phyloP scores from a whole-genome alignment of 2,329 filamentous ascomycete genomes.

The Hymenoscyphus infarciens region DNA sequence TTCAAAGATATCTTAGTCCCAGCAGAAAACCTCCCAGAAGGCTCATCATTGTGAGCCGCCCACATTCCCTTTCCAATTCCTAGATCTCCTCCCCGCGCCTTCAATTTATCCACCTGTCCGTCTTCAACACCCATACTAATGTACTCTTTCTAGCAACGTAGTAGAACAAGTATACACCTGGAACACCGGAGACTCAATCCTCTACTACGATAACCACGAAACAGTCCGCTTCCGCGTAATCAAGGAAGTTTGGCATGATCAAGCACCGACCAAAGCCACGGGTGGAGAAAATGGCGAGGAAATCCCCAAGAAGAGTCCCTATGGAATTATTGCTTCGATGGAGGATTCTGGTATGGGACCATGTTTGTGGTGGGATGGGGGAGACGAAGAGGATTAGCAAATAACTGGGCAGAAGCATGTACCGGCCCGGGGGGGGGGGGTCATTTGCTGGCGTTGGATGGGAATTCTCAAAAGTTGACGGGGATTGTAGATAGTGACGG shows the following conservation, averaged over 20 bases:
- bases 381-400: slow-evolving; percentile 21
- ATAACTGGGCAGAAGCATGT: no score
- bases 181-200: slow-evolving; percentile 66
- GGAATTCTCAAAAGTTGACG: no score
- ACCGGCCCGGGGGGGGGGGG: no score
- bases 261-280: slow-evolving; percentile 70
- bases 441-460: no score
- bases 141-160: slow-evolving; percentile 53
- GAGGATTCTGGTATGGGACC: slow-evolving; percentile 58
- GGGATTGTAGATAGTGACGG: no score
- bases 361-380: slow-evolving; percentile 60
- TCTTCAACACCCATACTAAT: not conserved
- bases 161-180: slow-evolving; percentile 82
- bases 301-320: slow-evolving; percentile 57
- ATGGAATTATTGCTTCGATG: slow-evolving; percentile 65
- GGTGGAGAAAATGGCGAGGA: slow-evolving; percentile 54
- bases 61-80: not conserved
- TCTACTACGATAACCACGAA: slow-evolving; percentile 89
- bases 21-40: slow-evolving; percentile 68
- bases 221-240: slow-evolving; percentile 82
- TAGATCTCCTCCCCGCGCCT: not conserved
- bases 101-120: no score
- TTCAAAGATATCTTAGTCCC: slow-evolving; percentile 90
- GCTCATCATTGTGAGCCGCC: slow-evolving; percentile 68
- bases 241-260: slow-evolving; percentile 87